phyloP scores from a whole-genome alignment of 495 filamentous ascomycete species.

The Clavariopsis aquatica region DNA sequence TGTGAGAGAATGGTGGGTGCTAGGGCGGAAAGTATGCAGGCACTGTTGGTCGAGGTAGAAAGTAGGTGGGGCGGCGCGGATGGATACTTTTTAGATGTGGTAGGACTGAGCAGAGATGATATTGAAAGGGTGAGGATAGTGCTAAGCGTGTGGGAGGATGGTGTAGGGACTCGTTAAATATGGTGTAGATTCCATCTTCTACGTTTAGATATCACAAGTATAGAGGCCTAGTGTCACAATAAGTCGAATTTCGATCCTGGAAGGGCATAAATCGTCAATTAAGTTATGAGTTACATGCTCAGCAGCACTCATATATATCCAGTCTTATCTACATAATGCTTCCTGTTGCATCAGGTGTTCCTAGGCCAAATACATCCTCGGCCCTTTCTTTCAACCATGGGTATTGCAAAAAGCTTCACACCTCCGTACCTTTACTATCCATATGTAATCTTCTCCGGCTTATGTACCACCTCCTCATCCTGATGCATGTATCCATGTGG shows the following conservation, averaged over 20 bases:
- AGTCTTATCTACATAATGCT: not conserved
- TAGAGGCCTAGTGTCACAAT: no score
- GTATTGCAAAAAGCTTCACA: no score
- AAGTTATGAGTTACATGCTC: not conserved
- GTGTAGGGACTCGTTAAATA: no score
- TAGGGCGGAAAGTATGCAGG: conserved; percentile 32
- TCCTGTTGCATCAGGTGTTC: not conserved
- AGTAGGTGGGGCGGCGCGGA: conserved; percentile 26
- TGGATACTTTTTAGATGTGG: conserved; percentile 17
- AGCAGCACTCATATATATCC: not conserved
- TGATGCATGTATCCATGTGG: not conserved
- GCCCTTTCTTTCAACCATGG: no score
- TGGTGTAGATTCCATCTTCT: no score
- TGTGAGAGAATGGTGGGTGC: conserved; percentile 34
- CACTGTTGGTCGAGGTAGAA: conserved; percentile 22
- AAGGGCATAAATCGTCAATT: not conserved
- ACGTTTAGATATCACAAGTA: no score
- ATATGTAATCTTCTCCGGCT: not conserved
- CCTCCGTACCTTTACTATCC: not conserved
- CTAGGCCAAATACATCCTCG: no score
- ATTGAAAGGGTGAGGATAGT: conserved; percentile 16
- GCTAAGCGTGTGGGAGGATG: conserved; percentile 10
- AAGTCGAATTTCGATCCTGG: not conserved
- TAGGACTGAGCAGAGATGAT: conserved; percentile 22
- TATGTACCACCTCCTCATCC: not conserved